phyloP scores from a whole-genome alignment of 73 alveolate species.

The Uronychia binucleata region DNA sequence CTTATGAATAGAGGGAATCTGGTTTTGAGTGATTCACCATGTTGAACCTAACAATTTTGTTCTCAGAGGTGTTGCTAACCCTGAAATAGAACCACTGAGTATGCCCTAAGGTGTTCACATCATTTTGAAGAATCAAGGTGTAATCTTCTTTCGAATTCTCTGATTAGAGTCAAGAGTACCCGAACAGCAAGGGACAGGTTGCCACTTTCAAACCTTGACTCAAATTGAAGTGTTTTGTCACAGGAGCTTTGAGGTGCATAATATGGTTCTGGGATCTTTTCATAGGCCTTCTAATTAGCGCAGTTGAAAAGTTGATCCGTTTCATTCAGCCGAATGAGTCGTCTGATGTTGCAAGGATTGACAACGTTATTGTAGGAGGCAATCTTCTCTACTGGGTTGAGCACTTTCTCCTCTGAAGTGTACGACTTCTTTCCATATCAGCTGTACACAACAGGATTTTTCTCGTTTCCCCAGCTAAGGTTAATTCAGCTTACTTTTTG shows the following conservation, averaged over 20 bases:
- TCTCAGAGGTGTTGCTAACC: conserved; percentile 59
- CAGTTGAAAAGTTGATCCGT: background rate
- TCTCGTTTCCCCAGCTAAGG: conserved; percentile 13
- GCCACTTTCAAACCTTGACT: conserved; percentile 89
- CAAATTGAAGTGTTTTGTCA: conserved; percentile 77
- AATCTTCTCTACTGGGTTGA: background rate
- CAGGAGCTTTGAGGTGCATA: conserved; percentile 26
- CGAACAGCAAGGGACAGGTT: conserved; percentile 45
- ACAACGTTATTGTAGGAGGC: background rate
- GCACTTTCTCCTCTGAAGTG: conserved; percentile 28
- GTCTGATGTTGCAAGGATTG: background rate
- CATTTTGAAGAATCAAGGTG: conserved; percentile 81
- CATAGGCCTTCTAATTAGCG: background rate
- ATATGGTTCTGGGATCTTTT: conserved; percentile 2
- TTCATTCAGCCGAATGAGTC: background rate
- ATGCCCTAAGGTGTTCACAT: conserved; percentile 86
- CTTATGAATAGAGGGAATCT: conserved; percentile 53
- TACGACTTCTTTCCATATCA: conserved; percentile 36
- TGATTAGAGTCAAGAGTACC: conserved; percentile 31
- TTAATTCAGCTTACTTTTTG: background rate
- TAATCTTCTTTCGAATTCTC: conserved; percentile 65
- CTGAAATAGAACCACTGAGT: conserved; percentile 89
- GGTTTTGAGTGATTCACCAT: conserved; percentile 48
- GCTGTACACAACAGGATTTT: conserved; percentile 41
- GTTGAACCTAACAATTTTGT: conserved; percentile 38